These are phyloP conservation scores for Venturia effusa DNA, from an alignment of 2,329 filamentous ascomycete genomes.

Conservation along the genomic window DNA sequence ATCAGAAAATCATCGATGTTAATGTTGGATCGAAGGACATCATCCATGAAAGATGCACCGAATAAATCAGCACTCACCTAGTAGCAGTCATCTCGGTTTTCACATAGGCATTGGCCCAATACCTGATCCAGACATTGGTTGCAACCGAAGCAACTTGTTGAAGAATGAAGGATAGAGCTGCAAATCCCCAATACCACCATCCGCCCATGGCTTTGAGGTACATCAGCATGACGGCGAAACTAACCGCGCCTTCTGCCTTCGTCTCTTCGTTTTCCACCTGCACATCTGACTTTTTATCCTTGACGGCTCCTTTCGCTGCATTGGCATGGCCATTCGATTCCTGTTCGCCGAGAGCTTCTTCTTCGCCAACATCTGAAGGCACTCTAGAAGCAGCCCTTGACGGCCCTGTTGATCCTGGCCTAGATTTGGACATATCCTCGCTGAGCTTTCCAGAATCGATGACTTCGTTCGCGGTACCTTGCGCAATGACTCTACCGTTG, in stretches of 20 bases:
- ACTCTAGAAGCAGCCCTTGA: constrained; percentile 70
- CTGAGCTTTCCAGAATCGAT: constrained; percentile 81
- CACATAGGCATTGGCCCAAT: constrained; percentile 89
- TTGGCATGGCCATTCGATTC: constrained; percentile 29
- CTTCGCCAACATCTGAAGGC: constrained; percentile 62
- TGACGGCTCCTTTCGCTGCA: constrained; percentile 32
- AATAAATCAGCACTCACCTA: constrained; percentile 5
- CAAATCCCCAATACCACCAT: constrained; percentile 88
- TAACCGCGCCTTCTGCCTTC: constrained; percentile 79
- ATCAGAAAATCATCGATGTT: too few relatives aligned
- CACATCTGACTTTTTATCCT: constrained; percentile 31
- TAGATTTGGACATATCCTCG: constrained; percentile 71
- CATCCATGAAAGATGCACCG: too few relatives aligned
- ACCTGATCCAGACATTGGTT: constrained; percentile 86
- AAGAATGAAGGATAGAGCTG: constrained; percentile 61
- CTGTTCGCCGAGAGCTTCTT: constrained; percentile 26
- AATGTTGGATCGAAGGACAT: too few relatives aligned
- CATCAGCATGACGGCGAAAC: constrained; percentile 72
- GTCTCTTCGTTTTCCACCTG: constrained; percentile 43
- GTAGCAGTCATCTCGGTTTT: constrained; percentile 29
- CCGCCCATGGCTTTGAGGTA: constrained; percentile 89
- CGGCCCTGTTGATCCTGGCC: constrained; percentile 54
- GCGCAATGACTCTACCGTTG: constrained; percentile 67
- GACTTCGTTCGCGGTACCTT: constrained; percentile 69
- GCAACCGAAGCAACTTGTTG: constrained; percentile 81